Base-by-base conservation (phyloP, 495 filamentous ascomycete genomes). In the Tuber melanosporum region DNA sequence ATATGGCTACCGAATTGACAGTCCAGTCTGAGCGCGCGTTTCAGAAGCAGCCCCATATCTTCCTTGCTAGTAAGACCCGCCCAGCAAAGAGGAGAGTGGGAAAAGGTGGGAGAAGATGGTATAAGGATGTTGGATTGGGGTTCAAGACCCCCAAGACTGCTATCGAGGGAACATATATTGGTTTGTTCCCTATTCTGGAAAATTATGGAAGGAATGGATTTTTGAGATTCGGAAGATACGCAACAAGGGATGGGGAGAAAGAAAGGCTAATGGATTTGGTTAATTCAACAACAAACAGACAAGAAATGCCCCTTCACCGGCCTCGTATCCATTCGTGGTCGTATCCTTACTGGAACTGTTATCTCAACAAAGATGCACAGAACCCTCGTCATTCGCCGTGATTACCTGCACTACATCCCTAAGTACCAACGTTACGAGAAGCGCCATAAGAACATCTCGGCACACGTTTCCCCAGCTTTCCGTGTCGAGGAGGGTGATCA, bases 261-360 rank as follows among this genome's bases (percentile, higher is more conserved):
- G 71, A 45, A 26, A 72, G 15, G 71, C 39, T 45, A 45, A 45
- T 72, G 15, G 71, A 72, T 43, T 19, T 43, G 9, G 71, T 32
- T 72, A 15, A 20, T 42, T 72, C 45, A 17, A 12, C 36, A 45
- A 73, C n/a, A 74, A 52, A 84, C 86, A 97, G 95, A 99, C 91
- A 98, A 99, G 92, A 99, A 99, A 90, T 99, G 95, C 91, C 95
- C 95, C 83, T 99, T 98, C 91, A 97, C 93, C 81, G 96, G 96
- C 85, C 88, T 93, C 85, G 94, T 98, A 84, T 97, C 94, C 82
- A 98, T 98, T 90, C 95, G 95, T 88, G 95, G 95, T 86, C 94
- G 95, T 94, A 98, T 99, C 91, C 89, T 99, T 81, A 97, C 95
- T 84, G 95, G 95, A 84, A 96, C 93, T 85, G 95, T 99, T 83